Evolutionary conservation across 257 asterid species (phyloP), one percentile per base, ranked within the genome.

Genomic region (Solanum megistacrolobum): DNA sequence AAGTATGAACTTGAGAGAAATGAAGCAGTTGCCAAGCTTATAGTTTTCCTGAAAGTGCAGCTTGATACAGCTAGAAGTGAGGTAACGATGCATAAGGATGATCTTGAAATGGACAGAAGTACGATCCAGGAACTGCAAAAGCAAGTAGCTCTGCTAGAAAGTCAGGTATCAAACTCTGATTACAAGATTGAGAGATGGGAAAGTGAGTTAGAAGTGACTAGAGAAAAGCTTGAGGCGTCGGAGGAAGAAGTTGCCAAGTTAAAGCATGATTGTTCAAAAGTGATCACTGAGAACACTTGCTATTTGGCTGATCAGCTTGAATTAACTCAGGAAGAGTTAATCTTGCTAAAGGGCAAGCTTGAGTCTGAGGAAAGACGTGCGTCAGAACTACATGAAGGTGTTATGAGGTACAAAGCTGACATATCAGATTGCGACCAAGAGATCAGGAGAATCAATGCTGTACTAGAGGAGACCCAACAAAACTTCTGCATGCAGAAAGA

Each of bases 401-500:
- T 93, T 21, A 65, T 62, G 65, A 89, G 86, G 83, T 89, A 87
- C 89, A 68, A 9, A 65, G 83, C 89, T 36, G 89, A 92, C 87
- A 25, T 92, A 36, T 87, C 89, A 52, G 89, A 90, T 48, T 92
- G 93, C 29, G 95, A 93, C 85, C 62, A 38, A 36, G 92, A 89
- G 92, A 88, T 93, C 74, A 85, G 66, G 86, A 91, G 91, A 89
- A 89, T 93, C 90, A 90, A 85, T 60, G 88, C 78, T 85, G 92
- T 89, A 32, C 87, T 93, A 69, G 90, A 89, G 88, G 93, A 92
- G 83, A 89, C 94, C 69, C 76, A 87, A 14, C 93, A 90, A 82
- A 90, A 87, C 29, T 90, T 92, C 41, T 88, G 91, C 87, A 31
- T 88, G 41, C 96, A 93, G 89, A 95, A 92, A 91, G 91, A 90